Evolutionary conservation across 2,329 filamentous ascomycete genomes (phyloP), one percentile per base, ranked within the genome.

Genomic region (Ascochyta lentis): DNA sequence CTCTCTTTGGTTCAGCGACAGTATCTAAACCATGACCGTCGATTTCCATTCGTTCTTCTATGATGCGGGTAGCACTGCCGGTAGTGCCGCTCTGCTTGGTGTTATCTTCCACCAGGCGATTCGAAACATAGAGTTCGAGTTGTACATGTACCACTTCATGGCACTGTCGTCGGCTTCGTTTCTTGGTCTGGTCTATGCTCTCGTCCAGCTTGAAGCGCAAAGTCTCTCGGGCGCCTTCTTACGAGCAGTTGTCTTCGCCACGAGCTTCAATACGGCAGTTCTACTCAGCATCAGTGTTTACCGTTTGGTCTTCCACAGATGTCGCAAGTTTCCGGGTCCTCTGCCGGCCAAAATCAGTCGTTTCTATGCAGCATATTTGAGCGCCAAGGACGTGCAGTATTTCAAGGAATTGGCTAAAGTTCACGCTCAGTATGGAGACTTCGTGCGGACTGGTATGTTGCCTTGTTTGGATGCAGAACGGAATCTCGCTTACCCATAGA

Each of bases 391-490:
- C 29, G 52, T 65, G 2, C 58, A 71, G 31, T 75, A 72, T 46
- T 65, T 70, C 51, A 63, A 68, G 34, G 66, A 72, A 26, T 23
- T 74, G 7, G 63, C 57, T 4, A 60, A 59, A 34, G 51, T 75
- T 51, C 73, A 76, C 49, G 42, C 57, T 0, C 49, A 63, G 33
- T 74, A 76, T 56, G 74, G 74, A 22, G 68, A 75, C 39, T 68
- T 74, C 56, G 67, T 76, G 6, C 67, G 72, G 26, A 70, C 67
- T 9, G 74, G 74, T 73, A 57, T 56, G 47, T 29, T 15, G 2
- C 4, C 15, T 16, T n/a, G 6, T 19, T 10, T 6, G 3, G 12
- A 26, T 24, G 12, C 12, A 48, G 22, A 15, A 4, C 13, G 3
- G 3, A 3, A 16, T 3, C 7, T 31, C 1, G 6, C 13, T 48